phyloP scores from a whole-genome alignment of 1,139 yeast genomes.

The Blastobotrys raffinosifermentans region DNA sequence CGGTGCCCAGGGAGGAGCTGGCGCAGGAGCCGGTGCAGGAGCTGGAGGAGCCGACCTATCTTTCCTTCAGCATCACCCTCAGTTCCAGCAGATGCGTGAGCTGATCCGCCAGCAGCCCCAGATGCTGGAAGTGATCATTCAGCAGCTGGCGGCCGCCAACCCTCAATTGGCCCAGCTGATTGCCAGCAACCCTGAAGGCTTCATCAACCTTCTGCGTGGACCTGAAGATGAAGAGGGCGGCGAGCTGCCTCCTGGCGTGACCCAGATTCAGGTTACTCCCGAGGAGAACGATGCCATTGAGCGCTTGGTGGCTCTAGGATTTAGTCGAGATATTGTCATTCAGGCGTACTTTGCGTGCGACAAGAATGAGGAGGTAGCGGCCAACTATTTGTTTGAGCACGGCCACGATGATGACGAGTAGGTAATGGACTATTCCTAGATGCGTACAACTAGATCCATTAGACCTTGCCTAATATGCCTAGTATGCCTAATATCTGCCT shows the following conservation, averaged over 20 bases:
- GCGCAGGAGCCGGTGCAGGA: conserved; percentile 28
- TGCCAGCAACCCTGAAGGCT: conserved; percentile 81
- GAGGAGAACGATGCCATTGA: conserved; percentile 86
- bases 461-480: too few species aligned
- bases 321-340: conserved; percentile 77
- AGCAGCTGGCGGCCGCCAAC: conserved; percentile 73
- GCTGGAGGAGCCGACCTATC: conserved; percentile 28
- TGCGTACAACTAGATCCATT: too few species aligned
- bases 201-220: conserved; percentile 59
- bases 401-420: conserved; percentile 34
- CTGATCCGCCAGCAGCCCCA: conserved; percentile 85
- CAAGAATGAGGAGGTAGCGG: conserved; percentile 94
- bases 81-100: conserved; percentile 59
- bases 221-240: conserved; percentile 35
- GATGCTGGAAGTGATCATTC: conserved; percentile 76
- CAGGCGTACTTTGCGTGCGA: conserved; percentile 98
- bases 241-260: conserved; percentile 36
- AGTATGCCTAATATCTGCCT: too few species aligned
- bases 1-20: conserved; percentile 22
- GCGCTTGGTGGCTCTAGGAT: conserved; percentile 87
- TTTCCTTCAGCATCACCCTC: conserved; percentile 39
- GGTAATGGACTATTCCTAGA: background rate
- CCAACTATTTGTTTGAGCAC: conserved; percentile 68
- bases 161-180: conserved; percentile 79
- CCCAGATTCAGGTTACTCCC: conserved; percentile 59